Percentiles rank a stretch among this genome's conserved stretches.
phyloP scores from a whole-genome alignment of 2,329 filamentous ascomycete species.

The Clarireedia hainanense region DNA sequence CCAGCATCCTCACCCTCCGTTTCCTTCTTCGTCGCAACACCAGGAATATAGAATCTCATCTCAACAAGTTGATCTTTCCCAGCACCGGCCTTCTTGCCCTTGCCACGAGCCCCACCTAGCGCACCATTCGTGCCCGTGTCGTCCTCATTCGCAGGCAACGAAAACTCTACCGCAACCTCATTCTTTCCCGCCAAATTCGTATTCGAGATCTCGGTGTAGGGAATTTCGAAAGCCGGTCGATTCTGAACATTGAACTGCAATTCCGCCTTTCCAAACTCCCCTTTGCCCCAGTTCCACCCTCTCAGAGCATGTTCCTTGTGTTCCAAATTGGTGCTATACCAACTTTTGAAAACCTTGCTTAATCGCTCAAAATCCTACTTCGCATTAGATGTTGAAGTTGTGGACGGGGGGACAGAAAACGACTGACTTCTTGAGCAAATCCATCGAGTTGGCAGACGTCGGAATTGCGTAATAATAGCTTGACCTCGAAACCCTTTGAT shows the following conservation, averaged over 20 bases:
- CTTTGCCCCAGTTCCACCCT: conserved; percentile 99
- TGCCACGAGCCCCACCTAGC: conserved; percentile 63
- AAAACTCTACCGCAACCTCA: conserved; percentile 93
- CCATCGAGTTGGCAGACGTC: conserved; percentile 91
- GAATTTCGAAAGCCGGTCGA: conserved; percentile 90
- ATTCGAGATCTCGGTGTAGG: conserved; percentile 95
- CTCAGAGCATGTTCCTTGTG: conserved; percentile 88
- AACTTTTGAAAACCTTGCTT: conserved; percentile 90
- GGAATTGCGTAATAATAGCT: conserved; percentile 76
- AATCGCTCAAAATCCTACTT: conserved; percentile 78
- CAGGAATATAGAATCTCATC: conserved; percentile 98
- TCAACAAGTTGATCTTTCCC: conserved; percentile 91
- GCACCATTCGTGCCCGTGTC: conserved; percentile 67
- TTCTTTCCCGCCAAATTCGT: conserved; percentile 97
- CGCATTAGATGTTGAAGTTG: conserved; percentile 9
- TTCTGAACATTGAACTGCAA: conserved; percentile 96
- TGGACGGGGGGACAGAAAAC: not conserved
- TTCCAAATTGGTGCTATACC: conserved; percentile 92
- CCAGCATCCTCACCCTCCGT: conserved; percentile 66
- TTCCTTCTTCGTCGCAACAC: conserved; percentile 73
- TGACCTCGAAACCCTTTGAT: conserved; percentile 86
- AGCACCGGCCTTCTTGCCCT: conserved; percentile 83
- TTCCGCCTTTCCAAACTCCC: conserved; percentile 92
- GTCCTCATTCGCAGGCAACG: conserved; percentile 62
- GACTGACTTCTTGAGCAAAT: conserved; percentile 70